Conservation (phyloP, 1,139 yeast genomes). For the Wickerhamomyces sp. region DNA sequence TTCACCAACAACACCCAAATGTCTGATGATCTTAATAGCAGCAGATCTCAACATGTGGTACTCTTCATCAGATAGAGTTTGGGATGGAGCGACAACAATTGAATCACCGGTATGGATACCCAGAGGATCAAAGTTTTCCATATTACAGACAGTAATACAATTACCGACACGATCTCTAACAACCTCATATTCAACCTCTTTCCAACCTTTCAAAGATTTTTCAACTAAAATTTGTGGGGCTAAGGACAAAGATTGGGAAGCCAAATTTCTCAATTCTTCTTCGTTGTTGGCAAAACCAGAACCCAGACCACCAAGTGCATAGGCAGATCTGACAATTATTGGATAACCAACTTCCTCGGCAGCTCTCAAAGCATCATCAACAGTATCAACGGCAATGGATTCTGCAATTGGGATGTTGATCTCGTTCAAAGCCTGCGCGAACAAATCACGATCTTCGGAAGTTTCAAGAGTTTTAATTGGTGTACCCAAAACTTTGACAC, state of each 20-base stretch:
- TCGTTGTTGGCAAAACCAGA: slow-evolving; percentile 91
- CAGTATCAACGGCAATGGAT: slow-evolving; percentile 89
- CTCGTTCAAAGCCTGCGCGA: slow-evolving; percentile 90
- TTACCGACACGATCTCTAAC: slow-evolving; percentile 95
- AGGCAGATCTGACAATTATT: slow-evolving; percentile 95
- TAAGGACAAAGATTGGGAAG: slow-evolving; percentile 81
- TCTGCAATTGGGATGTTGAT: slow-evolving; percentile 94
- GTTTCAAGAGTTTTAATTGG: slow-evolving; percentile 94
- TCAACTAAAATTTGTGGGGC: slow-evolving; percentile 96
- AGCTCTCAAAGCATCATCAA: slow-evolving; percentile 87
- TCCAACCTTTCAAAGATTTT: slow-evolving; percentile 97
- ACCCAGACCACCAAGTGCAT: slow-evolving; percentile 96
- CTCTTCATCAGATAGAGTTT: slow-evolving; percentile 93
- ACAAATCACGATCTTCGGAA: slow-evolving; percentile 95
- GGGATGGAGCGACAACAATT: slow-evolving; percentile 97
- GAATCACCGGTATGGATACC: slow-evolving; percentile 99
- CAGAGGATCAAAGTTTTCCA: slow-evolving; percentile 98
- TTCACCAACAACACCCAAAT: slow-evolving; percentile 97
- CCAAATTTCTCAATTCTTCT: slow-evolving; percentile 76
- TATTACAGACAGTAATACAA: slow-evolving; percentile 98
- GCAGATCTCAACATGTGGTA: slow-evolving; percentile 97
- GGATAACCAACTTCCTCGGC: slow-evolving; percentile 90
- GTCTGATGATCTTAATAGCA: slow-evolving; percentile 95
- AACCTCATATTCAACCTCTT: slow-evolving; percentile 97
- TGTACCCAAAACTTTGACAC: slow-evolving; percentile 93